A percentile compares a stretch with the other conserved stretches of the same genome.
Evolutionary conservation across 495 filamentous ascomycete species (phyloP).

Genomic region (Neurospora terricola): DNA sequence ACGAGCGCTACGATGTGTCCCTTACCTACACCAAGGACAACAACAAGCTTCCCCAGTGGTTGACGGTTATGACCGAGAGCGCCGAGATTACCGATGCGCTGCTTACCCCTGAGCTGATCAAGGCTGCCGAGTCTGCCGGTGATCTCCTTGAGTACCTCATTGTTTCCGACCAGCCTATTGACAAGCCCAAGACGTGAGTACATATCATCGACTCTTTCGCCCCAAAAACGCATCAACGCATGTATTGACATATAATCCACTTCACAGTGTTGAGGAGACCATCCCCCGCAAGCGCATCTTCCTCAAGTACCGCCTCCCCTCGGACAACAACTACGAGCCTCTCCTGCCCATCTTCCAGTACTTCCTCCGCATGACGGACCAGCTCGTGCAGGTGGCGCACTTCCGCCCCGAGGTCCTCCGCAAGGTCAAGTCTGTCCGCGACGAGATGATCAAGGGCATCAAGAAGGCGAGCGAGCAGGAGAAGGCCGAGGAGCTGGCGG

Average conservation of each 20-base stretch:
- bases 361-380: constrained; percentile 77
- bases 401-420: constrained; percentile 85
- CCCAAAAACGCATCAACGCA: neutral
- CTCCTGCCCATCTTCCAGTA: constrained; percentile 69
- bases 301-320: constrained; percentile 63
- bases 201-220: neutral
- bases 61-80: constrained; percentile 91
- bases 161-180: constrained; percentile 79
- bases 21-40: constrained; percentile 89
- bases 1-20: constrained; percentile 89
- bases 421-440: constrained; percentile 69
- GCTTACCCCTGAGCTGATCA: constrained; percentile 72
- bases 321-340: constrained; percentile 50
- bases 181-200: constrained; percentile 78
- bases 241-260: constrained; percentile 10
- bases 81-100: constrained; percentile 87
- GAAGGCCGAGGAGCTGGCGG: constrained; percentile 78
- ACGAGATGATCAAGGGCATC: constrained; percentile 73
- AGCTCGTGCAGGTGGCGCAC: constrained; percentile 62
- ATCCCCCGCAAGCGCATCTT: constrained; percentile 76
- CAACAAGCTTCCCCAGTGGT: constrained; percentile 80
- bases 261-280: constrained; percentile 69
- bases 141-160: constrained; percentile 81
- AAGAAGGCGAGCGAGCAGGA: constrained; percentile 78
- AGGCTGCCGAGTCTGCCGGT: constrained; percentile 70